These are phyloP conservation scores for Hibiscus trionum DNA, from an alignment of 345 rosid genomes.

Conservation along the genomic window DNA sequence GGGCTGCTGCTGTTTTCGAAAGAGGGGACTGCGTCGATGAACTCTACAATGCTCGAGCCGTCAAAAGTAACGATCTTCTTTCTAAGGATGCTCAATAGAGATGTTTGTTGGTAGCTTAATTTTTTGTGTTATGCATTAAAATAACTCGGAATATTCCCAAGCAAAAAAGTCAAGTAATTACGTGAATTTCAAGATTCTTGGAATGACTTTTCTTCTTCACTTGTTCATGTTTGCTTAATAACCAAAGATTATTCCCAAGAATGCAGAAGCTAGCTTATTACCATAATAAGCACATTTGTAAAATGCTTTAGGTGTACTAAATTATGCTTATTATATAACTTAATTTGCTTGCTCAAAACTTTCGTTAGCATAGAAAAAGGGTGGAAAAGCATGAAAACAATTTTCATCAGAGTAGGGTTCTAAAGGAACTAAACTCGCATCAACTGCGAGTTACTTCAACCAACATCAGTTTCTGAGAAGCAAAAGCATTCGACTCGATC, in stretches of 20 bases:
- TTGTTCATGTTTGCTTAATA: neutral
- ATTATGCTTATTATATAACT: too few relatives aligned
- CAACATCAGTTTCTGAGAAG: neutral
- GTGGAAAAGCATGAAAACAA: too few relatives aligned
- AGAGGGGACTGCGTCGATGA: slow-evolving; percentile 66
- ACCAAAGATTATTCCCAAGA: neutral
- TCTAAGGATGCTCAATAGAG: slow-evolving; percentile 32
- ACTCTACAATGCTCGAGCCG: slow-evolving; percentile 36
- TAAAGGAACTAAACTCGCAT: neutral
- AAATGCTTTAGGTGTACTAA: too few relatives aligned
- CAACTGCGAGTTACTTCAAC: neutral
- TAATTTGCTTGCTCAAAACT: too few relatives aligned
- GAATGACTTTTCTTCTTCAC: neutral
- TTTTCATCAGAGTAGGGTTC: too few relatives aligned
- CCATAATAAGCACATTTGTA: too few relatives aligned
- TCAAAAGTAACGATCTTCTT: slow-evolving; percentile 22
- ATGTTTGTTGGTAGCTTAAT: neutral
- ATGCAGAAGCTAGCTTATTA: neutral
- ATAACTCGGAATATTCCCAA: neutral
- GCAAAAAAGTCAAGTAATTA: neutral
- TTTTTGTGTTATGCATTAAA: neutral
- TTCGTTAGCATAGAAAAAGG: too few relatives aligned
- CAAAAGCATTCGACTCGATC: neutral
- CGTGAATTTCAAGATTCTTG: neutral
- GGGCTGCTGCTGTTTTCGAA: slow-evolving; percentile 86